These are phyloP conservation scores for Streptanthus diversifolius DNA, from an alignment of 345 rosid genomes.

Conservation along the genomic window DNA sequence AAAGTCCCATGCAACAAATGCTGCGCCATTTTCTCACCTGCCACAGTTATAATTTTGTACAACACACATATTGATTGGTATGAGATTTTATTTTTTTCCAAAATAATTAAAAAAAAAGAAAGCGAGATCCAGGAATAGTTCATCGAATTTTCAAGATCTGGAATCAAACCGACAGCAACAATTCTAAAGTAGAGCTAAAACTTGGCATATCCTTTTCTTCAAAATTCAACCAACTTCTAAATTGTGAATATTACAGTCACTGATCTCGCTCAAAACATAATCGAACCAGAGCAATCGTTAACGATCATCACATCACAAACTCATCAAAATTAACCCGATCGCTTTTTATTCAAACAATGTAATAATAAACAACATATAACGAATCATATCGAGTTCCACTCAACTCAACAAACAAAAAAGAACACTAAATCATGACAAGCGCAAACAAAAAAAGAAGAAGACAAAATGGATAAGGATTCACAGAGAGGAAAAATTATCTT, in stretches of 20 bases:
- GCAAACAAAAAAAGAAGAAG: background rate
- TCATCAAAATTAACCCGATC: background rate
- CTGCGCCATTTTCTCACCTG: slow-evolving; percentile 65
- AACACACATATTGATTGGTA: background rate
- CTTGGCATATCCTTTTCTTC: background rate
- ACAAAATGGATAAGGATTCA: slow-evolving; percentile 1
- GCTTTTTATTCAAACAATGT: background rate
- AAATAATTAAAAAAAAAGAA: background rate
- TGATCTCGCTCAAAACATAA: slow-evolving; percentile 5
- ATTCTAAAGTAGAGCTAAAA: background rate
- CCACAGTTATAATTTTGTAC: background rate
- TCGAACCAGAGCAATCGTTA: background rate
- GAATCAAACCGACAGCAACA: background rate
- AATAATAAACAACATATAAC: background rate
- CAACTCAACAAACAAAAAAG: background rate
- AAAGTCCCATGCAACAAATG: slow-evolving; percentile 77
- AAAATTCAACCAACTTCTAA: background rate
- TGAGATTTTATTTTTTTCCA: background rate
- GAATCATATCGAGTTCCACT: background rate
- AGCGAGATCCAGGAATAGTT: slow-evolving; percentile 13
- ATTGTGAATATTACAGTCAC: background rate
- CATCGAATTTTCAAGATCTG: slow-evolving; percentile 21
- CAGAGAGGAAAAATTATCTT: too few relatives aligned
- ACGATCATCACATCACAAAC: slow-evolving; percentile 5
- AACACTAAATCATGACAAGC: background rate